Evolutionary conservation across 768 basidiomycete species (phyloP).

Genomic region (Russula ochroleuca): DNA sequence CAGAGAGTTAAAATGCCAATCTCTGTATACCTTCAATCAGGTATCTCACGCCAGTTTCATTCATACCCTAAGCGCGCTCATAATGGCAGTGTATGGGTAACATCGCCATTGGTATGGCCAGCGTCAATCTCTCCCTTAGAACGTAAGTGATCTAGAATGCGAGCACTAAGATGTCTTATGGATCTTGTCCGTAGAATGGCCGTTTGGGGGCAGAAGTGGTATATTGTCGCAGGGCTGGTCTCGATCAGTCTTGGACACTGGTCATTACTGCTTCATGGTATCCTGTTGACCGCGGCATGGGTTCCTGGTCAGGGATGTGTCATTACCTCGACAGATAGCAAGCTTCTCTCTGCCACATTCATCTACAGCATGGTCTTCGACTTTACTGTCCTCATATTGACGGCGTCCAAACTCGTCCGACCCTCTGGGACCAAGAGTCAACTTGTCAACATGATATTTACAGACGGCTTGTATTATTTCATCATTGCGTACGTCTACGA

Average conservation of each 20-base stretch:
- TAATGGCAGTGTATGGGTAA: constrained; percentile 40
- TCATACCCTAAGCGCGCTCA: neutral
- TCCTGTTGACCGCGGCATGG: constrained; percentile 58
- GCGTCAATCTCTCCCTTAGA: constrained; percentile 45
- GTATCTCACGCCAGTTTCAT: constrained; percentile 27
- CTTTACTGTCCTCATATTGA: constrained; percentile 54
- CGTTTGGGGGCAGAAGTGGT: constrained; percentile 58
- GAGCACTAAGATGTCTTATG: neutral
- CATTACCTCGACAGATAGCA: constrained; percentile 58
- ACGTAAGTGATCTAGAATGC: constrained; percentile 36
- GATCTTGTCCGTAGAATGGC: constrained; percentile 44
- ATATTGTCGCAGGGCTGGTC: constrained; percentile 47
- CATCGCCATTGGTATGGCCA: constrained; percentile 43
- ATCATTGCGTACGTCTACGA: constrained; percentile 56
- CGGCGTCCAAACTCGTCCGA: constrained; percentile 52
- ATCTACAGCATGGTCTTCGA: constrained; percentile 78
- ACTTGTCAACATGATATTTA: constrained; percentile 61
- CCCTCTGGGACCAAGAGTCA: constrained; percentile 37
- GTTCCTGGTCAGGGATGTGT: constrained; percentile 47
- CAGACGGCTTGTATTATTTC: constrained; percentile 71
- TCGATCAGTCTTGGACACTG: constrained; percentile 65
- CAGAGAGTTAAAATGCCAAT: constrained; percentile 44
- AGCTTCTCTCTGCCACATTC: constrained; percentile 61
- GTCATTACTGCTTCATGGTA: constrained; percentile 65
- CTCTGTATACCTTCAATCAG: constrained; percentile 47